Evolutionary conservation across 1,139 yeast species (phyloP), one percentile per base, ranked within the genome.

Genomic region (Hyphopichia pseudoburtonii): DNA sequence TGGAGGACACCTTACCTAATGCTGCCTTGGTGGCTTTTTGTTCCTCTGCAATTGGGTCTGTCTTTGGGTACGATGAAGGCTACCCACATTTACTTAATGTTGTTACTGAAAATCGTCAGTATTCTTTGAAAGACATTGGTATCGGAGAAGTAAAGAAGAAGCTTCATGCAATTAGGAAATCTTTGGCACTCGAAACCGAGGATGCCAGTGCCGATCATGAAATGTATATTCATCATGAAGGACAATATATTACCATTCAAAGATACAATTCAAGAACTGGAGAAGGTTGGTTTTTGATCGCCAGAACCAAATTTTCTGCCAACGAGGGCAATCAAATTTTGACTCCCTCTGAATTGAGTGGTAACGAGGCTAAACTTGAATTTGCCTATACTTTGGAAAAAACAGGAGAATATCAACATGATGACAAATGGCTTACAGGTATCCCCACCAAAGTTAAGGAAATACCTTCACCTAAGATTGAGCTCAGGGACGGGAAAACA

Each of bases 1-100:
- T 88, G 1, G 96, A 90, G 57, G 98, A 92, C 54, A 89, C 97
- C 0, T 70, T 92, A 34, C 95, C 97, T 11, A 92, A 85, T 48
- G 97, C 97, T 3, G 98, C 97, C 0, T 69, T 92, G 38, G 97
- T 92, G 4, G 82, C 97, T 0, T 79, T 92, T 60, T 90, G 97
- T 49, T 82, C 95, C 1, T 86, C 95, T 37, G 96, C 97, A 2
- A 85, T 89, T 39, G 98, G 98, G 1, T 85, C 97, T 1, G 95
- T 89, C 1, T 84, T 86, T 63, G 98, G 98, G 14, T 89, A 80
- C 52, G 98, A 92, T 57, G 98, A 92, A 61, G 78, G 92, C 37
- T 92, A 83, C 56, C 97, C 97, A 3, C 70, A 76, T 30, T 66
- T 88, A 29, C 67, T 92, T 33, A 83, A 89, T 55, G 83, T 92